A percentile compares a stretch with the other conserved stretches of the same genome.
Conservation (phyloP, 805 yeast genomes). For the Barnettozyma wickerhamii region DNA sequence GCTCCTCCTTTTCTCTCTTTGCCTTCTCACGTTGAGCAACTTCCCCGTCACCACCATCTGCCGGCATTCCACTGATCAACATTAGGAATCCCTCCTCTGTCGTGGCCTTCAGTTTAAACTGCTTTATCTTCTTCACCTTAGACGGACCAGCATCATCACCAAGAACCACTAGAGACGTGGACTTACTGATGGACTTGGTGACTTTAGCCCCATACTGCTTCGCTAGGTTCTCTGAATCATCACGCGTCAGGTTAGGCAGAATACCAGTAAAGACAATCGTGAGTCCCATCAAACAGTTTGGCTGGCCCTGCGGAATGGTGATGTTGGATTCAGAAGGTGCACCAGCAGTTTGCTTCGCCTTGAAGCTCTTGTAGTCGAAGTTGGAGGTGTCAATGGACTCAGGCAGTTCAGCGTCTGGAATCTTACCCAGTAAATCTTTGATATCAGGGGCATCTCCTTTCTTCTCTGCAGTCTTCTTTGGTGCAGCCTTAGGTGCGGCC, state of each 20-base stretch:
- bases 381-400: conserved; percentile 38
- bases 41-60: conserved; percentile 85
- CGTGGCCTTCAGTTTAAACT: conserved; percentile 71
- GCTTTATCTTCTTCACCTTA: conserved; percentile 78
- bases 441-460: conserved; percentile 35
- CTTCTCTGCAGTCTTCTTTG: conserved; percentile 5
- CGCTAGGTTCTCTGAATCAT: conserved; percentile 69
- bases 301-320: conserved; percentile 75
- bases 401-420: conserved; percentile 72
- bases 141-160: conserved; percentile 97
- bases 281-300: conserved; percentile 82
- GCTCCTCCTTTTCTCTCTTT: conserved; percentile 68
- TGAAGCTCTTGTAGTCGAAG: conserved; percentile 54
- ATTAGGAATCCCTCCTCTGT: conserved; percentile 82
- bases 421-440: conserved; percentile 51
- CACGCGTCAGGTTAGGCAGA: conserved; percentile 74
- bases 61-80: conserved; percentile 76
- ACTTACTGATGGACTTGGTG: conserved; percentile 77
- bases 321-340: conserved; percentile 37
- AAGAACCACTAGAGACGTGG: conserved; percentile 82
- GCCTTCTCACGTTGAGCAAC: conserved; percentile 68
- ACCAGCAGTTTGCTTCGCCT: conserved; percentile 40
- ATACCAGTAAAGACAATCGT: conserved; percentile 93
- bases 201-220: conserved; percentile 89
- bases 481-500: conserved; percentile 1